Base-by-base conservation (phyloP, 73 alveolate species). In the Uronychia setigera region DNA sequence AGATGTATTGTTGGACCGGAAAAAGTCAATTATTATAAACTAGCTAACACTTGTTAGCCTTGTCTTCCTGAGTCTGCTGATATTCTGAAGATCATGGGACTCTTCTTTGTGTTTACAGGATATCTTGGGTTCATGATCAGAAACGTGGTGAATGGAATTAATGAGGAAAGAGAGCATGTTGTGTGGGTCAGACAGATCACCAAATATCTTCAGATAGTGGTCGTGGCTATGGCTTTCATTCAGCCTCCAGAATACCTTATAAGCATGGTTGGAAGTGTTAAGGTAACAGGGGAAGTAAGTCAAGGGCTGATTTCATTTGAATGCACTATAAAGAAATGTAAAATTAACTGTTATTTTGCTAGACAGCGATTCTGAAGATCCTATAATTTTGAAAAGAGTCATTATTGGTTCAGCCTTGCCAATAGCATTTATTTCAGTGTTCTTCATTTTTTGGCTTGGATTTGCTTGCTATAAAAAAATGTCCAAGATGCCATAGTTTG, bases 111-210 rank as follows among this genome's bases (percentile, higher is more conserved):
- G 67, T 46, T 46, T 46, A 19, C 19, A 19, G 67, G 67, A 46
- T 46, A 46, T 46, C 67, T 46, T 46, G 67, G 67, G 19, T 46
- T 46, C 67, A 46, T 46, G 67, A 46, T 46, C 67, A 46, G 67
- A 19, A 46, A 46, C 19, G 67, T 46, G 67, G 19, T 46, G 5
- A 46, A 46, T 19, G 19, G 19, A 5, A 46, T 46, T 46, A 19
- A 46, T 19, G 67, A 46, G 5, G 67, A 46, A 19, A 5, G 67
- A 46, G 67, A 46, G 67, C 67, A 46, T 46, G 67, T 46, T 46
- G 67, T 46, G 67, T 46, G 67, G 67, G 67, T 46, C 67, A 46
- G 67, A 46, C 67, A 46, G 19, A 46, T 46, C 67, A 46, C 67
- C 19, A 46, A 46, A 46, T 46, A 46, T 19, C 67, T 46, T 19